A percentile compares a stretch with the other conserved stretches of the same genome.
phyloP scores from a whole-genome alignment of 1,139 yeast species.

The Arxiozyma telluris region DNA sequence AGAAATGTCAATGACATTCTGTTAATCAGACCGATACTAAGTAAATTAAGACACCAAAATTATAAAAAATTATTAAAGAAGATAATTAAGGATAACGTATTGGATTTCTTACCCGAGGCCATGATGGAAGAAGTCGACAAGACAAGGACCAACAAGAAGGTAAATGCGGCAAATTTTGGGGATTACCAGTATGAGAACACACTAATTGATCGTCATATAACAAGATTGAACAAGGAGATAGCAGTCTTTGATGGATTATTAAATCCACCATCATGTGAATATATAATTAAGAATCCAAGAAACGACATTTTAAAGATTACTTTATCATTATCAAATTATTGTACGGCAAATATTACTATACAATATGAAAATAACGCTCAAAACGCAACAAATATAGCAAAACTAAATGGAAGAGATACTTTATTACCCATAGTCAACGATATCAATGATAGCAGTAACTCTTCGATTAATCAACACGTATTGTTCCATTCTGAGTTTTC shows the following conservation, averaged over 20 bases:
- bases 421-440: too few species aligned
- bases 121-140: conserved; percentile 6
- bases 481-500: conserved; percentile 25
- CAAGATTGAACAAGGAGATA: conserved; percentile 21
- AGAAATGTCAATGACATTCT: conserved; percentile 15
- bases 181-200: background rate
- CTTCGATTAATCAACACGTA: background rate
- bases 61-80: conserved; percentile 23
- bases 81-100: conserved; percentile 22
- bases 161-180: background rate
- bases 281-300: conserved; percentile 13
- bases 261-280: conserved; percentile 18
- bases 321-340: conserved; percentile 27
- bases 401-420: too few species aligned
- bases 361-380: conserved; percentile 7
- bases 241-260: conserved; percentile 19
- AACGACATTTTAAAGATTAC: conserved; percentile 11
- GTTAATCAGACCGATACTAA: conserved; percentile 27
- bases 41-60: conserved; percentile 27
- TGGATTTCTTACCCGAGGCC: conserved; percentile 18
- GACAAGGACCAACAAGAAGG: background rate
- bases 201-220: conserved; percentile 13
- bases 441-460: background rate
- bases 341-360: conserved; percentile 24
- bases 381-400: background rate